These are phyloP conservation scores for Pythium rhizo-oryzae DNA, from an alignment of 352 stramenopile genomes.

Conservation along the genomic window DNA sequence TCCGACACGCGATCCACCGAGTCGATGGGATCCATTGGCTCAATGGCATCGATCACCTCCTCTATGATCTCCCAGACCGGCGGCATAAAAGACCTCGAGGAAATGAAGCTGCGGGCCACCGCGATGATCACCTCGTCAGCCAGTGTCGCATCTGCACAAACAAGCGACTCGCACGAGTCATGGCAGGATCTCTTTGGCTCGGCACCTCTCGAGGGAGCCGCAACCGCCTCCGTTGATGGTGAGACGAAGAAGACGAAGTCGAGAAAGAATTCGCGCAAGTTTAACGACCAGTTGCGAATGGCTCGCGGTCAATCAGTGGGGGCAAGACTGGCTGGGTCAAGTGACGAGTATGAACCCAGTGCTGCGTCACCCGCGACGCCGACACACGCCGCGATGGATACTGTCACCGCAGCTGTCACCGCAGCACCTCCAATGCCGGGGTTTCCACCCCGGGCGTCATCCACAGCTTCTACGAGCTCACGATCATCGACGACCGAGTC, in stretches of 20 bases:
- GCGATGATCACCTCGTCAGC: slow-evolving; percentile 35
- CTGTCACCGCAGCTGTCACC: no score
- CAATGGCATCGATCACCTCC: slow-evolving; percentile 21
- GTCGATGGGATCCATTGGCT: slow-evolving; percentile 29
- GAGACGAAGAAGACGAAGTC: slow-evolving; percentile 57
- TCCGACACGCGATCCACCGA: slow-evolving; percentile 31
- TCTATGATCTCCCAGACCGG: not conserved
- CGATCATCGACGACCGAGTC: slow-evolving; percentile 7
- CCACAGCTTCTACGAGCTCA: slow-evolving; percentile 8
- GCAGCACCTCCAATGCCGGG: not conserved
- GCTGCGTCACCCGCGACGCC: not conserved
- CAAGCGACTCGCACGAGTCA: slow-evolving; percentile 41
- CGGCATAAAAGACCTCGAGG: slow-evolving; percentile 41
- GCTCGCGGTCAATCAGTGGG: slow-evolving; percentile 56
- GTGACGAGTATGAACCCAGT: slow-evolving; percentile 23
- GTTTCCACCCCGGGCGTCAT: slow-evolving; percentile 1
- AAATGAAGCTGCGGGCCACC: slow-evolving; percentile 70
- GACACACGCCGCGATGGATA: not conserved
- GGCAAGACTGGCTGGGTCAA: slow-evolving; percentile 46
- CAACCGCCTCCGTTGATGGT: slow-evolving; percentile 24
- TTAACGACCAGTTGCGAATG: slow-evolving; percentile 69
- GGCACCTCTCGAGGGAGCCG: slow-evolving; percentile 5
- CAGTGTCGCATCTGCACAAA: slow-evolving; percentile 19
- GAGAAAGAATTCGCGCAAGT: slow-evolving; percentile 65
- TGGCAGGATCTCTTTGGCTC: slow-evolving; percentile 76